phyloP scores from a whole-genome alignment of 495 filamentous ascomycete species.

The Tuber magnatum region DNA sequence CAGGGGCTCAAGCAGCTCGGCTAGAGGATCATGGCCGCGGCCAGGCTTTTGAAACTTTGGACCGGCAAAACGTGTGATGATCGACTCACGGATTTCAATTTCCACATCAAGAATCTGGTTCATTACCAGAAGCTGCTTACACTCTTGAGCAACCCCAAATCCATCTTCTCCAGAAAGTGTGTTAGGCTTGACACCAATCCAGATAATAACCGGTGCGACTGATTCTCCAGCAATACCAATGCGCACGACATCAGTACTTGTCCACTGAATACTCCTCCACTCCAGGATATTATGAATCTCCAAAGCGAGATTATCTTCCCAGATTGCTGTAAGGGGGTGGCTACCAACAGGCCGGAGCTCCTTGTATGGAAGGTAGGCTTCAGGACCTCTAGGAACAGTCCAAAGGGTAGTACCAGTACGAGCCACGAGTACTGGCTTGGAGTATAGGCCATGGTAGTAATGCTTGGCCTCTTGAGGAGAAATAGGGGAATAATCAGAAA shows the following conservation, averaged over 20 bases:
- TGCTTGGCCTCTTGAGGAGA: too few species aligned
- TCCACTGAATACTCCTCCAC: fast-evolving
- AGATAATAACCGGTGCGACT: background rate
- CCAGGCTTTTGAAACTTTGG: background rate
- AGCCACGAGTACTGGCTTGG: too few species aligned
- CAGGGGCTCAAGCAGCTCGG: background rate
- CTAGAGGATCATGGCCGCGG: background rate
- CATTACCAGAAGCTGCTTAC: background rate
- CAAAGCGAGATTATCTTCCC: background rate
- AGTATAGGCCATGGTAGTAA: too few species aligned
- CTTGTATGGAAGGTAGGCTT: too few species aligned
- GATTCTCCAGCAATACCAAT: background rate
- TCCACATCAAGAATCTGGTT: background rate
- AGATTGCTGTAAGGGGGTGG: too few species aligned
- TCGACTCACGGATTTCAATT: background rate
- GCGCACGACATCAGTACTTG: background rate
- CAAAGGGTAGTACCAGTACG: too few species aligned
- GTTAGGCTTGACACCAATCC: background rate
- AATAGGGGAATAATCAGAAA: too few species aligned
- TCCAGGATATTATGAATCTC: background rate
- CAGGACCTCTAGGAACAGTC: too few species aligned
- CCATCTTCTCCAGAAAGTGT: background rate
- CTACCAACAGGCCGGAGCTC: too few species aligned
- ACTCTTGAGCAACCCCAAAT: background rate
- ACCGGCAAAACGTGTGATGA: background rate